A percentile compares a stretch with the other conserved stretches of the same genome.
Conservation (phyloP, 345 rosid species). For the Crucihimalaya himalaica region DNA sequence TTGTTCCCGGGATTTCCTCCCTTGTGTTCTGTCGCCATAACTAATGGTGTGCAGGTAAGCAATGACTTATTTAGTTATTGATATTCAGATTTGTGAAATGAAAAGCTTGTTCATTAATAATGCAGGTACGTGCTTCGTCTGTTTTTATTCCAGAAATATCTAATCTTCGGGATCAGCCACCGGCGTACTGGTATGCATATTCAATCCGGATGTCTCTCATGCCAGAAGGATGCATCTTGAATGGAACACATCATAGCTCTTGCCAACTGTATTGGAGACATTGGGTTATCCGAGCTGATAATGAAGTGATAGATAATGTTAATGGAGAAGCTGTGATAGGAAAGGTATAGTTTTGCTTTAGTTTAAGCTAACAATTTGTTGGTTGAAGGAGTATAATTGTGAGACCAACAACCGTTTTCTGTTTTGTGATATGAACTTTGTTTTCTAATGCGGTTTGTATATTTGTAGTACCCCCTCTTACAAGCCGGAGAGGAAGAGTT, state of each 20-base stretch:
- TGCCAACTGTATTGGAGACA: conserved; percentile 73
- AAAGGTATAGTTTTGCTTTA: conserved; percentile 40
- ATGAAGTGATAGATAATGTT: conserved; percentile 44
- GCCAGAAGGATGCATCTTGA: conserved; percentile 67
- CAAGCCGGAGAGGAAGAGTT: conserved; percentile 66
- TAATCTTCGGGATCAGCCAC: conserved; percentile 38
- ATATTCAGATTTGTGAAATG: conserved; percentile 6
- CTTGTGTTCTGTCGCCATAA: conserved; percentile 69
- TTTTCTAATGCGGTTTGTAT: background rate
- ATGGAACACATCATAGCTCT: conserved; percentile 57
- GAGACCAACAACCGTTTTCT: background rate
- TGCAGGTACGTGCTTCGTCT: conserved; percentile 80
- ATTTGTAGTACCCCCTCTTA: conserved; percentile 62
- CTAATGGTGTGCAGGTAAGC: conserved; percentile 77
- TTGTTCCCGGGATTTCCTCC: conserved; percentile 79
- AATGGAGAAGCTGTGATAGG: conserved; percentile 75
- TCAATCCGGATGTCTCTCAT: conserved; percentile 82
- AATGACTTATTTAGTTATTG: background rate
- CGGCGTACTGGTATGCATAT: conserved; percentile 57
- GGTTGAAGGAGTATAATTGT: background rate
- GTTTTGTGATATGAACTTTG: background rate
- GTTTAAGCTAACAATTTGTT: background rate
- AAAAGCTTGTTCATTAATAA: background rate
- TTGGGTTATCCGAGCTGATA: conserved; percentile 65
- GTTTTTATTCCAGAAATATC: conserved; percentile 71